Evolutionary conservation across 2,329 filamentous ascomycete genomes (phyloP), one percentile per base, ranked within the genome.

Genomic region (Aspergillus arachidicola): DNA sequence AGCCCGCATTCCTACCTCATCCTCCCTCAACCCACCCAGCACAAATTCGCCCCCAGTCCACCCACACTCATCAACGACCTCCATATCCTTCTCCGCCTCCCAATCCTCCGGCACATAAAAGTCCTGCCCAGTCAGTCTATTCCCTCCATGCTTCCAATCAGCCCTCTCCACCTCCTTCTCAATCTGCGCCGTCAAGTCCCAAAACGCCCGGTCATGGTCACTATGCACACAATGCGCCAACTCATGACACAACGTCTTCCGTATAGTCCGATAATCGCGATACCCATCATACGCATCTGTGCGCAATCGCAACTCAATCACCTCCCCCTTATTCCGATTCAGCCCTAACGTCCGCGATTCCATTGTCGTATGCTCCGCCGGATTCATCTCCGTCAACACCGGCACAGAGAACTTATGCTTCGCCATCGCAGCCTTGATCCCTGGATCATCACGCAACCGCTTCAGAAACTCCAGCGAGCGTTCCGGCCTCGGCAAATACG

Each of bases 261-360:
- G 87, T 56, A 99, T 96, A 0, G 91, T 94, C 71, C 90, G 90
- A 80, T 98, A 99, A 75, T 97, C 93, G 43, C 95, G 83, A 73
- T 97, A 98, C 0, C 95, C 95, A 76, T 97, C 93, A 75, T 95
- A 93, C 3, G 91, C 92, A 79, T 99, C 95, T 1, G 95, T 98
- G n/a, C 95, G 84, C 41, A 99, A 80, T 0, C 95, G 84, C 65
- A 99, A 79, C 82, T 98, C 94, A 61, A 99, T 97, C 1, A 93
- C 92, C 76, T 97, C 91, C 64, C 95, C 95, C 3, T 84, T 79
- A 74, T 98, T 97, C 12, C 93, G 84, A 75, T 99, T 99, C 46
- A 98, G 77, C 0, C 95, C 95, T 0, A 98, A 80, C 1, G 92
- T 94, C 51, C 92, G 86, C 57, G 89, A 89, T n/a, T 95, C 90